Percentiles rank a stretch among this genome's conserved stretches.
These are phyloP conservation scores for Daldinia vernicosa DNA, from an alignment of 495 filamentous ascomycete genomes.

Conservation along the genomic window DNA sequence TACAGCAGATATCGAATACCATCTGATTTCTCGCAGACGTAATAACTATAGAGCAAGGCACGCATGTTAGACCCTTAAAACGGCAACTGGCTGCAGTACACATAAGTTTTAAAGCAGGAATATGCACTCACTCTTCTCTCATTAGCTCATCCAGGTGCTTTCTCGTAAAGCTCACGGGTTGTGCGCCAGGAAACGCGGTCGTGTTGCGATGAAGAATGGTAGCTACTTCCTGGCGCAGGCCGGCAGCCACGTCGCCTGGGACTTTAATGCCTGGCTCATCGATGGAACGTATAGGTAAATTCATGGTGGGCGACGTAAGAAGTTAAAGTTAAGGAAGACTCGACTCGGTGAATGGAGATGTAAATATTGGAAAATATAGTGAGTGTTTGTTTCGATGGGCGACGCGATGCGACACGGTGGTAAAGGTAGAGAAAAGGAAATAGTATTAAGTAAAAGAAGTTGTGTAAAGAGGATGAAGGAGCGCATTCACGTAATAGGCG, in stretches of 20 bases:
- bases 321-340: not conserved
- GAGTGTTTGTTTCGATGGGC: slow-evolving; percentile 9
- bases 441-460: slow-evolving; percentile 15
- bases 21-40: slow-evolving; percentile 97
- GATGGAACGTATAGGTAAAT: slow-evolving; percentile 51
- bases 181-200: slow-evolving; percentile 84
- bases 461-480: not conserved
- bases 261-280: slow-evolving; percentile 73
- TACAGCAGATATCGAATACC: slow-evolving; percentile 95
- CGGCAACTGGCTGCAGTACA: not conserved
- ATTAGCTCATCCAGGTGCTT: slow-evolving; percentile 81
- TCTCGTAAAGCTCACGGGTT: slow-evolving; percentile 88
- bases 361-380: not conserved
- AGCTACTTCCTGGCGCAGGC: slow-evolving; percentile 78
- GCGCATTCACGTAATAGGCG: slow-evolving; percentile 2
- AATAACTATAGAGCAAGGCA: slow-evolving; percentile 67
- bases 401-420: slow-evolving; percentile 19
- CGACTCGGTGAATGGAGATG: slow-evolving; percentile 1
- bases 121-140: slow-evolving; percentile 68
- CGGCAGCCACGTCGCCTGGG: slow-evolving; percentile 62
- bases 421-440: not conserved
- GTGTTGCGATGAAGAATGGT: slow-evolving; percentile 73
- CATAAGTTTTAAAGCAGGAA: not conserved
- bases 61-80: slow-evolving; percentile 7
- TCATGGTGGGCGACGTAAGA: slow-evolving; percentile 14